Percentiles rank a stretch among this genome's conserved stretches.
phyloP scores from a whole-genome alignment of 2,329 filamentous ascomycete genomes.

The Penicillium sp. region DNA sequence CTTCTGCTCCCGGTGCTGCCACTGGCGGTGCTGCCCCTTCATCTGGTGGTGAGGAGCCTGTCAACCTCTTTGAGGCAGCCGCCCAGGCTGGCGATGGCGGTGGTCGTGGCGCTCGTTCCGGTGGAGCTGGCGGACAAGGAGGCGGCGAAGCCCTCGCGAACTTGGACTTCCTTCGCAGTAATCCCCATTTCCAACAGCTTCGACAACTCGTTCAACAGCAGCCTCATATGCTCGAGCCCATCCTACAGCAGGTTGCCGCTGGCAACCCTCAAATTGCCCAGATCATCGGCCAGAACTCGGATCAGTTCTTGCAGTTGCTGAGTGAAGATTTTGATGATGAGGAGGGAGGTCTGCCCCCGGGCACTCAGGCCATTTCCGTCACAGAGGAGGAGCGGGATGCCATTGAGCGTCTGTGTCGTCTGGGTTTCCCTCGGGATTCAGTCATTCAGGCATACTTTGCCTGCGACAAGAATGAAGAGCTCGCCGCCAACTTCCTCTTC shows the following conservation, averaged over 20 bases:
- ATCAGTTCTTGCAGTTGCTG: constrained; percentile 85
- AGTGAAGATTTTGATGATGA: constrained; percentile 75
- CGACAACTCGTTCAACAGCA: constrained; percentile 96
- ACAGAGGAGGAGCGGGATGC: constrained; percentile 95
- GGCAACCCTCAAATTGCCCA: constrained; percentile 93
- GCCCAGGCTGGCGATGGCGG: constrained; percentile 60
- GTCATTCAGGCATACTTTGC: constrained; percentile 98
- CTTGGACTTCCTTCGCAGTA: constrained; percentile 88
- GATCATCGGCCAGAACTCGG: constrained; percentile 83
- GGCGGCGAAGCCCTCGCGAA: constrained; percentile 61
- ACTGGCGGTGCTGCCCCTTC: constrained; percentile 30
- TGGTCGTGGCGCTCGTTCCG: constrained; percentile 39
- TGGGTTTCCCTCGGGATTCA: constrained; percentile 87
- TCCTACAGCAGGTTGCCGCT: constrained; percentile 88
- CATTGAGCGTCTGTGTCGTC: constrained; percentile 87
- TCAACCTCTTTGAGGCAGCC: constrained; percentile 91
- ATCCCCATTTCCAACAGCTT: constrained; percentile 95
- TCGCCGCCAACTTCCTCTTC: constrained; percentile 96
- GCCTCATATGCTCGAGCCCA: constrained; percentile 96
- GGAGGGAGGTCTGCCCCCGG: constrained; percentile 70
- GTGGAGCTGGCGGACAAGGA: constrained; percentile 38
- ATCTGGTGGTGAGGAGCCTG: constrained; percentile 51
- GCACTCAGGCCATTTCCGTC: constrained; percentile 80
- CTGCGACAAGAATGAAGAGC: constrained; percentile 98
- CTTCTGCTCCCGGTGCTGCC: constrained; percentile 32